phyloP scores from a whole-genome alignment of 345 rosid species.

The Aquilaria yunnanensis region DNA sequence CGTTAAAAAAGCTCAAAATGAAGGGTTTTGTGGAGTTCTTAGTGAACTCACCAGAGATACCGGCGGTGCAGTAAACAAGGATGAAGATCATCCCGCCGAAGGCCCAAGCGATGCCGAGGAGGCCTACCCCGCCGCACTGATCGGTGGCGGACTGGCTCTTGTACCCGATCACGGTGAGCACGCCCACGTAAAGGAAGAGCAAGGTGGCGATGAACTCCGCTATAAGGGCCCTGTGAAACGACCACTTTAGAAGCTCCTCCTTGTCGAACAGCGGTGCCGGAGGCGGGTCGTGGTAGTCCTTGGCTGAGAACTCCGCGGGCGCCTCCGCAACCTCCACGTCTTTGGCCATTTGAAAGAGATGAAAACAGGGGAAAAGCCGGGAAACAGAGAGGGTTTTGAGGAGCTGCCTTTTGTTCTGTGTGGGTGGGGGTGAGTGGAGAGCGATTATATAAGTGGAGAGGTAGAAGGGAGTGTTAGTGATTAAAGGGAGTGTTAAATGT shows the following conservation, averaged over 20 bases:
- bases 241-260: neutral
- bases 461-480: slow-evolving; percentile 4
- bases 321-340: slow-evolving; percentile 37
- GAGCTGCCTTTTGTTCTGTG: neutral
- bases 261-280: slow-evolving; percentile 22
- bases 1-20: too few species aligned
- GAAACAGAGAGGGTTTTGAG: neutral
- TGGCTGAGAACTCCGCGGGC: slow-evolving; percentile 33
- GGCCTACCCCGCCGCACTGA: slow-evolving; percentile 71
- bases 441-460: slow-evolving; percentile 17
- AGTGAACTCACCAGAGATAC: slow-evolving; percentile 58
- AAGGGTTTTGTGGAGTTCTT: neutral
- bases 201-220: slow-evolving; percentile 5
- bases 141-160: slow-evolving; percentile 29
- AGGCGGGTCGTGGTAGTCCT: slow-evolving; percentile 75
- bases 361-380: neutral
- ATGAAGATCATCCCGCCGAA: slow-evolving; percentile 81
- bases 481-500: neutral
- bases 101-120: slow-evolving; percentile 93
- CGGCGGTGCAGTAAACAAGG: slow-evolving; percentile 45
- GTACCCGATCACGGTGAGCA: neutral
- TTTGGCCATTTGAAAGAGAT: slow-evolving; percentile 30
- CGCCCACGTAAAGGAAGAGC: neutral
- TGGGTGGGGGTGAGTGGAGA: neutral
- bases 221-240: neutral